phyloP scores from a whole-genome alignment of 1,284 basidiomycete genomes.

The Fistulinella cinereoalba region DNA sequence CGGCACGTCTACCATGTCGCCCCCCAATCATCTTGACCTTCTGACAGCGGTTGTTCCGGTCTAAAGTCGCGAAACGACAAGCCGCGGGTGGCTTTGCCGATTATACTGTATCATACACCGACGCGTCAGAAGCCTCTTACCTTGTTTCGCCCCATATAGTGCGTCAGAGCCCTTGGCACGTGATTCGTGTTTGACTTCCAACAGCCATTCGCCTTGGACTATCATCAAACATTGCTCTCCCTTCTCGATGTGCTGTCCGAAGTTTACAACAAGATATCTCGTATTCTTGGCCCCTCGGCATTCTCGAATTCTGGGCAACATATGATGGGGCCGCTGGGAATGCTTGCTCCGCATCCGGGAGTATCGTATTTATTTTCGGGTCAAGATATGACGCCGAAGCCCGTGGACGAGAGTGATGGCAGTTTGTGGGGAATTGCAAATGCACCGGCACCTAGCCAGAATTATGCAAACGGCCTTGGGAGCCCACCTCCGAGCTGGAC shows the following conservation, averaged over 20 bases:
- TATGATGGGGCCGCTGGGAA: conserved; percentile 74
- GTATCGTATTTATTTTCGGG: conserved; percentile 73
- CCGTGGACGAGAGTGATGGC: conserved; percentile 43
- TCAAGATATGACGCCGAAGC: conserved; percentile 33
- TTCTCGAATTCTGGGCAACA: conserved; percentile 59
- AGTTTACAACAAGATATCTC: conserved; percentile 80
- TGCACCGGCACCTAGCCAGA: conserved; percentile 33
- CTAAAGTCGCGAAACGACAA: conserved; percentile 51
- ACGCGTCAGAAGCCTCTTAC: conserved; percentile 65
- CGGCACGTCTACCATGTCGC: conserved; percentile 18
- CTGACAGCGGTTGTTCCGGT: conserved; percentile 56
- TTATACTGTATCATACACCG: conserved; percentile 57
- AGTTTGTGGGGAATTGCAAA: conserved; percentile 73
- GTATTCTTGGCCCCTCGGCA: conserved; percentile 73
- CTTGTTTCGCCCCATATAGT: conserved; percentile 76
- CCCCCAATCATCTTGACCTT: conserved; percentile 4
- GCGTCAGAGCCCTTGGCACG: conserved; percentile 24
- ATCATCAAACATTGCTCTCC: conserved; percentile 81
- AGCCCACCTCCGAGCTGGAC: conserved; percentile 63
- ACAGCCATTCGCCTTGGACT: conserved; percentile 82
- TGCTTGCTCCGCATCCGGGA: conserved; percentile 71
- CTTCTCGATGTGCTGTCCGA: conserved; percentile 84
- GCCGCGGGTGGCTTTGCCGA: conserved; percentile 52
- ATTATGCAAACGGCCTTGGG: conserved; percentile 34
- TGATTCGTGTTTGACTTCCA: neutral